A percentile compares a stretch with the other conserved stretches of the same genome.
Evolutionary conservation across 257 asterid species (phyloP).

Genomic region (Thymus mandschuricus): DNA sequence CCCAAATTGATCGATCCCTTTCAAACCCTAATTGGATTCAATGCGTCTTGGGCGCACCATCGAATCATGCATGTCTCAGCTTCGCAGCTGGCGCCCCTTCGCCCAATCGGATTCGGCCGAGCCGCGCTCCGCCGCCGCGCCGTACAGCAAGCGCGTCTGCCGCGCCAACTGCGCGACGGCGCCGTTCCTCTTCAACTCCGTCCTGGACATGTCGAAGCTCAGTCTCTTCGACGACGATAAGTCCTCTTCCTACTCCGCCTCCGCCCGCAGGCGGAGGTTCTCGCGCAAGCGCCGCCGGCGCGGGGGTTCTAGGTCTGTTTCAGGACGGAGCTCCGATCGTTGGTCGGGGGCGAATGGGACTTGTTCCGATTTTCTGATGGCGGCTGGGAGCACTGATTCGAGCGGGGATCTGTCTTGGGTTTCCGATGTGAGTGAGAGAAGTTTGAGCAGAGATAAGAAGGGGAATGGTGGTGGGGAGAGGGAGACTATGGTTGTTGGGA

Average conservation of each 20-base stretch:
- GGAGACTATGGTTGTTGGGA: constrained; percentile 46
- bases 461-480: constrained; percentile 56
- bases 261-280: constrained; percentile 43
- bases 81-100: constrained; percentile 50
- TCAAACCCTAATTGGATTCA: too few species aligned
- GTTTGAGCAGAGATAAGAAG: constrained; percentile 58
- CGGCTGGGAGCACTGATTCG: constrained; percentile 85
- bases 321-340: constrained; percentile 88
- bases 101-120: constrained; percentile 51
- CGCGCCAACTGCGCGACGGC: constrained; percentile 73
- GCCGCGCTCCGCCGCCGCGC: constrained; percentile 35
- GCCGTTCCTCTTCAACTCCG: constrained; percentile 58
- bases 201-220: constrained; percentile 77
- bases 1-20: too few species aligned
- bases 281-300: constrained; percentile 59
- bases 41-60: constrained; percentile 33
- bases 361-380: constrained; percentile 83
- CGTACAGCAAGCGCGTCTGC: constrained; percentile 75
- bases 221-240: constrained; percentile 74
- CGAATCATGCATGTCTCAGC: constrained; percentile 67
- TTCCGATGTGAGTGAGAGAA: constrained; percentile 82
- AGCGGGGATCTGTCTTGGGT: constrained; percentile 97
- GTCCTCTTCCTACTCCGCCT: constrained; percentile 41
- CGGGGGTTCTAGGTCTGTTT: constrained; percentile 78
- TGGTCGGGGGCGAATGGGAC: constrained; percentile 88